Conservation (phyloP, 768 basidiomycete species). For the Kwoniella sp. region DNA sequence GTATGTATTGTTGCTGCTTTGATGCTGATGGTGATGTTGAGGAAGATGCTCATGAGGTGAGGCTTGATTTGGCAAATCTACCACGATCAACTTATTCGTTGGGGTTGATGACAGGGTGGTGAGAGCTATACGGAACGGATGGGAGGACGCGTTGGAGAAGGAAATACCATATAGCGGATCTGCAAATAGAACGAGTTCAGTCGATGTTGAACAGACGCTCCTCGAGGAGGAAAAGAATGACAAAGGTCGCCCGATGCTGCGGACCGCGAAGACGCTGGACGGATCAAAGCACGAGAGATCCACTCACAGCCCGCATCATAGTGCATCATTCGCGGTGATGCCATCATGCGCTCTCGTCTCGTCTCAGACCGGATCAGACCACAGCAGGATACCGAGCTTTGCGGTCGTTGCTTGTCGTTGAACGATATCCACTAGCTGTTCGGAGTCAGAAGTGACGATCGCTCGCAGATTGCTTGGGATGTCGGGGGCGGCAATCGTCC, state of each 20-base stretch:
- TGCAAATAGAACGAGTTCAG: conserved; percentile 23
- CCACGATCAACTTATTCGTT: conserved; percentile 43
- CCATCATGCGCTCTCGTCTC: conserved; percentile 10
- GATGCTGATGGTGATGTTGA: conserved; percentile 57
- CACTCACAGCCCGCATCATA: conserved; percentile 82
- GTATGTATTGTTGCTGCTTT: conserved; percentile 6
- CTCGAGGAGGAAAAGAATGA: not conserved
- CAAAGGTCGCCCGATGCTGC: not conserved
- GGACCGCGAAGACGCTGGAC: not conserved
- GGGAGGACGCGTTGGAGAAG: conserved; percentile 63
- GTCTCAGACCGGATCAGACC: too few relatives aligned
- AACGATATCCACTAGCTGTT: too few relatives aligned
- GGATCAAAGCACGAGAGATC: not conserved
- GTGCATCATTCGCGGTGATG: conserved; percentile 61
- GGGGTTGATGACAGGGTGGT: conserved; percentile 82
- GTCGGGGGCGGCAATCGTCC: too few relatives aligned
- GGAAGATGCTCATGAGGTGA: conserved; percentile 66
- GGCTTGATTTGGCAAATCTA: conserved; percentile 23
- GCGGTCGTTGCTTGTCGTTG: too few relatives aligned
- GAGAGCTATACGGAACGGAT: conserved; percentile 80
- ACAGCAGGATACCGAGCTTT: too few relatives aligned
- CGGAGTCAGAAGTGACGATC: too few relatives aligned
- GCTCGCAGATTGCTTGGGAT: too few relatives aligned
- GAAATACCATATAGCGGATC: conserved; percentile 54
- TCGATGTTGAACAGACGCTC: not conserved